Conservation (phyloP, 371 early-diverging fungal genomes). For the Mortierella sp. region DNA sequence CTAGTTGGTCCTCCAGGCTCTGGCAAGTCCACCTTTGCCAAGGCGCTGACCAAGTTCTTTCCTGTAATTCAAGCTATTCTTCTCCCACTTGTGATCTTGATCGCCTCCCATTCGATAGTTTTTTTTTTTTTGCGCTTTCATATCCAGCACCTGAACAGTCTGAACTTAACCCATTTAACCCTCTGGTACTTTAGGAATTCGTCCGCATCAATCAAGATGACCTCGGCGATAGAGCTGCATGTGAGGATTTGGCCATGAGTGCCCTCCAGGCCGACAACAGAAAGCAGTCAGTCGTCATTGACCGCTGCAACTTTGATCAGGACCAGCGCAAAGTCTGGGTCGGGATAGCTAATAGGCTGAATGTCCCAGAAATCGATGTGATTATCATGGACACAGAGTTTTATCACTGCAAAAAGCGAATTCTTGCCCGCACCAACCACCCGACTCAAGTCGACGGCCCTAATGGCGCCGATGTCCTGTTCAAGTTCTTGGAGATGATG, state of each 20-base stretch:
- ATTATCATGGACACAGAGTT: slow-evolving; percentile 76
- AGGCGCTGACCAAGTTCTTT: slow-evolving; percentile 57
- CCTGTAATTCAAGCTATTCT: slow-evolving; percentile 31
- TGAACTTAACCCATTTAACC: not conserved
- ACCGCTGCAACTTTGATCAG: slow-evolving; percentile 84
- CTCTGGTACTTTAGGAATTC: slow-evolving; percentile 53
- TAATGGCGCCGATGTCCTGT: slow-evolving; percentile 70
- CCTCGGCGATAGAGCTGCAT: slow-evolving; percentile 72
- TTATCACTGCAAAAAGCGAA: slow-evolving; percentile 72
- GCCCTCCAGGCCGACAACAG: slow-evolving; percentile 59
- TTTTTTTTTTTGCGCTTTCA: not conserved
- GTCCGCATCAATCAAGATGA: slow-evolving; percentile 80
- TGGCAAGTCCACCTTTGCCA: slow-evolving; percentile 77
- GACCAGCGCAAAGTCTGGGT: slow-evolving; percentile 81
- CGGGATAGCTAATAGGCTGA: slow-evolving; percentile 68
- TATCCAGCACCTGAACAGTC: not conserved
- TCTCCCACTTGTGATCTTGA: not conserved
- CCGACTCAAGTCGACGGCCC: slow-evolving; percentile 80
- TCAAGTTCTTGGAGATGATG: slow-evolving; percentile 70
- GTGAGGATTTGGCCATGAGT: slow-evolving; percentile 66
- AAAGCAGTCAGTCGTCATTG: slow-evolving; percentile 75
- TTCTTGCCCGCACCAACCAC: slow-evolving; percentile 71
- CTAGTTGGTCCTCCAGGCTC: slow-evolving; percentile 79
- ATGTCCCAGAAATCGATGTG: slow-evolving; percentile 71
- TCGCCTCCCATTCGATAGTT: not conserved